These are phyloP conservation scores for Fragaria nilgerrensis DNA, from an alignment of 306 rosid species.

Conservation along the genomic window DNA sequence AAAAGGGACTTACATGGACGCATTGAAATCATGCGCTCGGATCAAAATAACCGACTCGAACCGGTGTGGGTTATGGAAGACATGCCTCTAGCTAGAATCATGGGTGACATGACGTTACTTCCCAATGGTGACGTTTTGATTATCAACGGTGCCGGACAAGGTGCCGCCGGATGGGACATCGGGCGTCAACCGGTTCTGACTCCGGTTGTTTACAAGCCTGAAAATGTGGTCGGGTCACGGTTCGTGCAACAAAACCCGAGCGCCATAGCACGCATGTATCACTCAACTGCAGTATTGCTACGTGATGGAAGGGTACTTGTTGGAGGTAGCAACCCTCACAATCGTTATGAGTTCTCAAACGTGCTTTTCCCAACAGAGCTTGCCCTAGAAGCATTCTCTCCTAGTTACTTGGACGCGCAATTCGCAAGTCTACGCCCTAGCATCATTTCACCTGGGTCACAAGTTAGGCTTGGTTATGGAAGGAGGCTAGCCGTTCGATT, in stretches of 20 bases:
- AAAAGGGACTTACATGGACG: slow-evolving; percentile 16
- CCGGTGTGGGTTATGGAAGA: slow-evolving; percentile 59
- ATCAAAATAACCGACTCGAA: slow-evolving; percentile 58
- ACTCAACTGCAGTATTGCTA: slow-evolving; percentile 55
- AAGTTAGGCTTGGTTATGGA: slow-evolving; percentile 17
- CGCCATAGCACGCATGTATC: slow-evolving; percentile 50
- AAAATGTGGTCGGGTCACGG: slow-evolving; percentile 30
- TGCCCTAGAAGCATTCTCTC: slow-evolving; percentile 41
- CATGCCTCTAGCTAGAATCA: slow-evolving; percentile 53
- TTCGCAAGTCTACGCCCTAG: slow-evolving; percentile 23
- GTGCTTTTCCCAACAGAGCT: slow-evolving; percentile 48
- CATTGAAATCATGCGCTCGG: slow-evolving; percentile 52
- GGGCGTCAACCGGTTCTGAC: slow-evolving; percentile 40
- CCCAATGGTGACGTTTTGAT: slow-evolving; percentile 58
- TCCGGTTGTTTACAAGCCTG: slow-evolving; percentile 44
- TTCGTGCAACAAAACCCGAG: slow-evolving; percentile 42
- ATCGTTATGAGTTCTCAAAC: slow-evolving; percentile 32
- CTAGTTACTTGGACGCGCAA: slow-evolving; percentile 28
- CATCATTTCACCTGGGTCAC: slow-evolving; percentile 22
- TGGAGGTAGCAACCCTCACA: slow-evolving; percentile 68
- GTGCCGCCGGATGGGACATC: slow-evolving; percentile 56
- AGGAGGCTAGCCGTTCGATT: slow-evolving; percentile 22
- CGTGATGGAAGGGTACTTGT: slow-evolving; percentile 70
- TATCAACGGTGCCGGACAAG: slow-evolving; percentile 7
- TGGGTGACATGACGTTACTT: slow-evolving; percentile 64